Evolutionary conservation across 441 rosid genomes (phyloP).

Genomic region (Erysimum pusillum): DNA sequence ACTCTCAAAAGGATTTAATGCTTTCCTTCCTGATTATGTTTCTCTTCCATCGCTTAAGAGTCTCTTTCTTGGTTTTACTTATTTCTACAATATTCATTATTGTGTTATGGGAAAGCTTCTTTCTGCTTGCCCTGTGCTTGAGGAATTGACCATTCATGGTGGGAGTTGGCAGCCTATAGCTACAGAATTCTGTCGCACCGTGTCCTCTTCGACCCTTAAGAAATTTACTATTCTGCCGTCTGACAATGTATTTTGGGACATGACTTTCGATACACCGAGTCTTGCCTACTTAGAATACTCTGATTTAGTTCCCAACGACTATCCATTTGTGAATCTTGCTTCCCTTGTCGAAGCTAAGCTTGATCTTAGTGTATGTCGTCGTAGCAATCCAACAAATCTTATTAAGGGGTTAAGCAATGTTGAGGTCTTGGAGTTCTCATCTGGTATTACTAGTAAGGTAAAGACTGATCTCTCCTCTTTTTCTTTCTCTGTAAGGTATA

Average conservation of each 20-base stretch:
- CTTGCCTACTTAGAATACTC: constrained; percentile 21
- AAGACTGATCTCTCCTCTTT: background rate
- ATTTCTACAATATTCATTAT: background rate
- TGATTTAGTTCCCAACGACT: background rate
- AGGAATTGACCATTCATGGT: constrained; percentile 15
- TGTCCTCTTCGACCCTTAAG: constrained; percentile 22
- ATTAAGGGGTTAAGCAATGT: constrained; percentile 28
- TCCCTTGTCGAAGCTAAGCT: constrained; percentile 29
- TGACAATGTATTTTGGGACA: background rate
- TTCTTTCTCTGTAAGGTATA: background rate
- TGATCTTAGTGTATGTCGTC: background rate
- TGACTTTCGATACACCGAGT: constrained; percentile 8
- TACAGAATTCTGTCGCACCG: background rate
- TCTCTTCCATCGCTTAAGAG: constrained; percentile 37
- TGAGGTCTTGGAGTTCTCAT: constrained; percentile 16
- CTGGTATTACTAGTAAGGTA: background rate
- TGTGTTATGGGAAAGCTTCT: constrained; percentile 29
- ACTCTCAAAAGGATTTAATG: too few relatives aligned
- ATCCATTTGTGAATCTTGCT: constrained; percentile 12
- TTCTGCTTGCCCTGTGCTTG: constrained; percentile 33
- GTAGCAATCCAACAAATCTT: constrained; percentile 18
- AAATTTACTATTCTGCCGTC: background rate
- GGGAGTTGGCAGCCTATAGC: background rate
- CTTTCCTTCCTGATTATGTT: constrained; percentile 13
- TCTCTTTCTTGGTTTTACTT: background rate